Base-by-base conservation (phyloP, 2,329 filamentous ascomycete genomes). In the Iodosphaeria phyllophila region DNA sequence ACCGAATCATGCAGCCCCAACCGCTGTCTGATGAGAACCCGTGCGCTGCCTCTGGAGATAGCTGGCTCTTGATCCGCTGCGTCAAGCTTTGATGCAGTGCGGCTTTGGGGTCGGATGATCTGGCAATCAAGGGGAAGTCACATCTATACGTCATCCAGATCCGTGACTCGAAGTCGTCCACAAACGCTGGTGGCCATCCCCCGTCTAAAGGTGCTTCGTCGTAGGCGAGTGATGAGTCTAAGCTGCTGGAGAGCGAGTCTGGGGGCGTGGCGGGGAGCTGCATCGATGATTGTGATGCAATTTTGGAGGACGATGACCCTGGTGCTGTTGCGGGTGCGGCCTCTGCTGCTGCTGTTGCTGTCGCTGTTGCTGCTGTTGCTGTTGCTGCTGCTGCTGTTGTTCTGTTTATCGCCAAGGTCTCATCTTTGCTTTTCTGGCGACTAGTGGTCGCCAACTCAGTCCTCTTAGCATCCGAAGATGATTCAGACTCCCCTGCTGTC, bases 1-100 rank as follows among this genome's bases (percentile, higher is more conserved):
- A 93, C 30, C 89, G 64, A 38, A 98, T 95, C 89, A 98, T 98
- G 44, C 89, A 98, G 0, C 89, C 89, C 83, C 91, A 98, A 25
- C 89, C 89, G 7, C 80, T 84, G 46, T 98, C 89, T 2, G 82
- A 86, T 8, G 80, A 77, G 50, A 95, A 98, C 4, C 79, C 83
- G 14, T 62, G 61, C 29, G 79, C 68, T 24, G 92, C 80, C n/a
- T n/a, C n/a, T n/a, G n/a, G n/a, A 8, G 69, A 64, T 5, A 95
- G 54, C 41, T 82, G 76, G 27, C 62, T 84, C 41, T 83, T 77
- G 36, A 95, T 58, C 25, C 83, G 74, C 50, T 92, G 86, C 2
- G 79, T 60, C 29, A 95, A 67, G 4, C 80, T 91, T 55, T 95
- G 68, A 6, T 70, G 58, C 4, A 73, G 60, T 1, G 59, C 46